Conservation (phyloP, 2,329 filamentous ascomycete species). For the Aspergillus quadrilineatus region DNA sequence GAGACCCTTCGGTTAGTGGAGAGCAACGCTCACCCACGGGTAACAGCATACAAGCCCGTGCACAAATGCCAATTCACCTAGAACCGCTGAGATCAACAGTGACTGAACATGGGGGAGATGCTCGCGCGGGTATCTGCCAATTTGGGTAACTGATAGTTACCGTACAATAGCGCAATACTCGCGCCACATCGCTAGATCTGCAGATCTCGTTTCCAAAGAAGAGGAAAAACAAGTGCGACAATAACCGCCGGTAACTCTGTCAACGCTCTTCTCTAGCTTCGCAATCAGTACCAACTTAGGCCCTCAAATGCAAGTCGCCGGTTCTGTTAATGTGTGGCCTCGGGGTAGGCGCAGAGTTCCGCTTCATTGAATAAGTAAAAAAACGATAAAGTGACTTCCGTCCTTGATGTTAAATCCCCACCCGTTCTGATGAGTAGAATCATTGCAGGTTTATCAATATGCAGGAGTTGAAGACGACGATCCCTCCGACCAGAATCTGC, state of each 20-base stretch:
- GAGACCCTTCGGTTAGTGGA: not conserved
- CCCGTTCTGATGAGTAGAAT: constrained; percentile 4
- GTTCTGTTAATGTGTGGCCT: constrained; percentile 9
- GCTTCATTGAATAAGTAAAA: too few species aligned
- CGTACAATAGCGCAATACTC: not conserved
- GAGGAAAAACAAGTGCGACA: not conserved
- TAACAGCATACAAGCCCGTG: not conserved
- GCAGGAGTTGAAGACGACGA: not conserved
- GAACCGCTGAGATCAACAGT: not conserved
- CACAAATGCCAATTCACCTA: not conserved
- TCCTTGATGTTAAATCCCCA: constrained; percentile 1
- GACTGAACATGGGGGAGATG: not conserved
- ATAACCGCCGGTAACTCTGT: constrained; percentile 5
- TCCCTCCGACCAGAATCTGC: constrained; percentile 5
- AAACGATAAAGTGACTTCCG: too few species aligned
- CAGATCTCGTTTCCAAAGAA: constrained; percentile 2
- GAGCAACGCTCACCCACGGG: not conserved
- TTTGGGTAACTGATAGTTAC: not conserved
- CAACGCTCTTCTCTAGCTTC: not conserved
- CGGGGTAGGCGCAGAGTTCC: constrained; percentile 5
- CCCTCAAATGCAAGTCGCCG: constrained; percentile 7
- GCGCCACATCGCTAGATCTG: not conserved
- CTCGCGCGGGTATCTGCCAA: not conserved
- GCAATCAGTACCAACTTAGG: not conserved
- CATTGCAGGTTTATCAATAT: not conserved